Base-by-base conservation (phyloP, 352 stramenopile genomes). In the Pythium phragmiticola region DNA sequence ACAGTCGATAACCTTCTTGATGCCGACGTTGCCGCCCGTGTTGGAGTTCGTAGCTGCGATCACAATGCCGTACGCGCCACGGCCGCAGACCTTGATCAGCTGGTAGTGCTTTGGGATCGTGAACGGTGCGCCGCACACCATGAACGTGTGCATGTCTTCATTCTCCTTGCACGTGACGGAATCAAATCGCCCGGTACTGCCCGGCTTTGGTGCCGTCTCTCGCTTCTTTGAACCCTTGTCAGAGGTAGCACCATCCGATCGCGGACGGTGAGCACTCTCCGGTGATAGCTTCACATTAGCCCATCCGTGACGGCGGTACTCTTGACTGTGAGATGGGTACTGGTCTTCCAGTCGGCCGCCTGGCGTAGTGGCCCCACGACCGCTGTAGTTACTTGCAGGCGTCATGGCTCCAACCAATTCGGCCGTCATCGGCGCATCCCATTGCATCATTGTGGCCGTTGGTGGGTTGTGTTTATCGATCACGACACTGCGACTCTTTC, bases 1-100 rank as follows among this genome's bases (percentile, higher is more conserved):
- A 54, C 87, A 95, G 68, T 95, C 87, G 45, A 95, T 95, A 8
- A 96, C 88, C 60, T 96, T 96, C 75, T 96, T 96, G 58, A 96
- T 96, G 37, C 85, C 88, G 11, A 95, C 86, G 49, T 94, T 96
- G 2, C 81, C 85, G n/a, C 87, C 84, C 1, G 82, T 90, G 23
- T 76, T 71, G 33, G 78, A 79, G 64, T 96, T 88, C 9, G 86
- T 94, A 7, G 88, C 88, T 12, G 88, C 88, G 60, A 96, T 96
- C 41, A 96, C 88, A 57, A 96, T 94, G 36, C 88, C 88, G 63
- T 96, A 96, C 33, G 87, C 88, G 7, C 88, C 88, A 47, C 88
- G 84, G 6, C 88, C 88, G 60, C 86, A 94, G 12, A 95, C 87
- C 60, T 96, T 96, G 54, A 96, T 94, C 30, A 95, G 74, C 60